These are phyloP conservation scores for Xylaria venustula DNA, from an alignment of 495 filamentous ascomycete species.

Conservation along the genomic window DNA sequence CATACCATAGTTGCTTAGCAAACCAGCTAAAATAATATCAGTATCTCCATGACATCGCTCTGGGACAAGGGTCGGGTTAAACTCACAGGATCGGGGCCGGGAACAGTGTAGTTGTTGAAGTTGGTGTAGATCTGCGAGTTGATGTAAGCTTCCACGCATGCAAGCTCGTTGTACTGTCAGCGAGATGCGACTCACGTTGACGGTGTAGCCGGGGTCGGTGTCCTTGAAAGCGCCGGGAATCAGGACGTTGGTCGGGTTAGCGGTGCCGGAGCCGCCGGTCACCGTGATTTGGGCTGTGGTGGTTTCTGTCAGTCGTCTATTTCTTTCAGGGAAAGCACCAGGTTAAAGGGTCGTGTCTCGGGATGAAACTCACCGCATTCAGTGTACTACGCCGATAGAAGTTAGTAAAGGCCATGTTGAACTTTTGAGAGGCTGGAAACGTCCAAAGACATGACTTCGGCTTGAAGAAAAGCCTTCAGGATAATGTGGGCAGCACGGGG, in stretches of 20 bases:
- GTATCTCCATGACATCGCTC: too few species aligned
- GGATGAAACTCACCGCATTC: constrained; percentile 16
- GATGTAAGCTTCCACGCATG: neutral
- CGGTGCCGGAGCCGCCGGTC: constrained; percentile 29
- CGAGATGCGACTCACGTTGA: constrained; percentile 20
- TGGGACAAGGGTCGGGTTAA: too few species aligned
- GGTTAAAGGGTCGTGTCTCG: too few species aligned
- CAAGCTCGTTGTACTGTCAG: too few species aligned
- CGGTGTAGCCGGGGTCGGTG: constrained; percentile 45
- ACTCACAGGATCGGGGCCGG: constrained; percentile 28
- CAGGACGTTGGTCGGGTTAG: constrained; percentile 37
- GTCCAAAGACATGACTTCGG: too few species aligned
- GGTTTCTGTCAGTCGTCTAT: neutral
- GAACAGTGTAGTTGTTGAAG: constrained; percentile 27
- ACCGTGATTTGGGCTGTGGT: constrained; percentile 27
- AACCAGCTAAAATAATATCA: neutral
- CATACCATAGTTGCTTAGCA: neutral
- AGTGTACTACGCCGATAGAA: constrained; percentile 12
- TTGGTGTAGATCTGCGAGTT: constrained; percentile 23
- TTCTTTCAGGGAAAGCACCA: neutral
- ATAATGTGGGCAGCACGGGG: too few species aligned
- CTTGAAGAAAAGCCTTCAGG: too few species aligned
- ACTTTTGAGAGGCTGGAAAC: too few species aligned
- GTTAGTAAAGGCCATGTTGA: too few species aligned
- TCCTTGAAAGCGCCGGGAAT: constrained; percentile 53